Evolutionary conservation across 768 basidiomycete genomes (phyloP), one percentile per base, ranked within the genome.

Genomic region (Leccinum truebloodii): DNA sequence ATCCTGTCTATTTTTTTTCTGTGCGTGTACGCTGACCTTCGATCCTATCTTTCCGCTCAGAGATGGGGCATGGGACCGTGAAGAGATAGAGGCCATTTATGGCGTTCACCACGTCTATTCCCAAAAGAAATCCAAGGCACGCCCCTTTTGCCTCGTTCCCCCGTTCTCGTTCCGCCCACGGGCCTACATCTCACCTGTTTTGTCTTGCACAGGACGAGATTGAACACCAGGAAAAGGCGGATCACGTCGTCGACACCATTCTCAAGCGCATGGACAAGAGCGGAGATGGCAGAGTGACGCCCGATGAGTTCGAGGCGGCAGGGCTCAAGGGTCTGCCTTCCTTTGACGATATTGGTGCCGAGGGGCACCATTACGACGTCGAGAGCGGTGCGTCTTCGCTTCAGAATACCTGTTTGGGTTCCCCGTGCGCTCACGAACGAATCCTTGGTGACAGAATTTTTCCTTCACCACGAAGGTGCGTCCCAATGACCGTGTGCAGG

Each of bases 391-490:
- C 66, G 89, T 76, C 16, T 0, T 18, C 4, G 9, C 22, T 16
- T 34, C 0, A 13, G 18, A 32, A 14, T 20, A 44, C 55, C 28
- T 44, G 30, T 44, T 18, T 16, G 34, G 48, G 39, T 57, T 66
- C 37, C 48, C 20, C 48, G 20, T 20, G 14, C 5, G 48, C 48
- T 49, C 48, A 66, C 57, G 22, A 24, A 4, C 46, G 50, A 16
- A 3, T 24, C 3, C 1, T 20, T n/a, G 39, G 35, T 49, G 4
- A 22, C 56, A 90, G 92, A 96, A 75, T 95, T 95, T 78, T 95
- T 95, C 83, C 80, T 95, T 52, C 95, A 98, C 70, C 97, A 99
- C 76, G 97, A 99, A 86, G 95, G 94, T 89, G 61, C 68, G 76
- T 65, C 39, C 13, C 18, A n/a, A 24, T 37, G 16, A 28, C 24